phyloP scores from a whole-genome alignment of 495 filamentous ascomycete genomes.

The Umbilicaria muhlenbergii region DNA sequence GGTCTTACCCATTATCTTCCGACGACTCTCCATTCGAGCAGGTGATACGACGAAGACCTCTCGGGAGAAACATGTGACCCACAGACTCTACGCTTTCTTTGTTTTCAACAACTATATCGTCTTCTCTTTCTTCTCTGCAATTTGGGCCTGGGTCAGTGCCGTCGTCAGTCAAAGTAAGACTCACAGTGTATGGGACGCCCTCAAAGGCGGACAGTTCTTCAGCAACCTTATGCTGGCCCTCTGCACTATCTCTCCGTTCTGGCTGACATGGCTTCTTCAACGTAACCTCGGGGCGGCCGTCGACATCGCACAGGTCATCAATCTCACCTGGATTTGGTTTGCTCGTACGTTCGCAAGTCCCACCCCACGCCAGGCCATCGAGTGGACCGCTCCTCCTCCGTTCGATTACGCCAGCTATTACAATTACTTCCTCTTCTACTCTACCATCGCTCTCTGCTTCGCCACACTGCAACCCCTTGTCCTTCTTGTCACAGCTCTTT shows the following conservation, averaged over 20 bases:
- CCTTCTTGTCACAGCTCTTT: slow-evolving; percentile 77
- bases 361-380: slow-evolving; percentile 84
- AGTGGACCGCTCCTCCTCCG: slow-evolving; percentile 77
- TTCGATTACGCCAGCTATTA: slow-evolving; percentile 97
- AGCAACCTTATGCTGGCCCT: slow-evolving; percentile 47
- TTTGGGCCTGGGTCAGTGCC: slow-evolving; percentile 53
- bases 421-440: slow-evolving; percentile 88
- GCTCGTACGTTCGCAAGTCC: slow-evolving; percentile 69
- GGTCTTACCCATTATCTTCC: slow-evolving; percentile 79
- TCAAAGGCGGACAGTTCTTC: slow-evolving; percentile 46
- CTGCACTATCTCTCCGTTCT: slow-evolving; percentile 73
- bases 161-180: slow-evolving; percentile 40
- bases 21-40: slow-evolving; percentile 57
- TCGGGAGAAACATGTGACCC: slow-evolving; percentile 81
- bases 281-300: slow-evolving; percentile 82
- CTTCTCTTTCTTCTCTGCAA: slow-evolving; percentile 73
- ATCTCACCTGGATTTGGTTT: slow-evolving; percentile 65
- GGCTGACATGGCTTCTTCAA: slow-evolving; percentile 86
- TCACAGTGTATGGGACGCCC: slow-evolving; percentile 47
- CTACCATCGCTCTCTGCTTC: slow-evolving; percentile 78
- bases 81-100: slow-evolving; percentile 90
- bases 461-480: slow-evolving; percentile 77
- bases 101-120: slow-evolving; percentile 93
- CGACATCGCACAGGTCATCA: slow-evolving; percentile 74
- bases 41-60: slow-evolving; percentile 87